Conservation (phyloP, 164 flowering plant genomes). For the Aristolochia fimbriata region DNA sequence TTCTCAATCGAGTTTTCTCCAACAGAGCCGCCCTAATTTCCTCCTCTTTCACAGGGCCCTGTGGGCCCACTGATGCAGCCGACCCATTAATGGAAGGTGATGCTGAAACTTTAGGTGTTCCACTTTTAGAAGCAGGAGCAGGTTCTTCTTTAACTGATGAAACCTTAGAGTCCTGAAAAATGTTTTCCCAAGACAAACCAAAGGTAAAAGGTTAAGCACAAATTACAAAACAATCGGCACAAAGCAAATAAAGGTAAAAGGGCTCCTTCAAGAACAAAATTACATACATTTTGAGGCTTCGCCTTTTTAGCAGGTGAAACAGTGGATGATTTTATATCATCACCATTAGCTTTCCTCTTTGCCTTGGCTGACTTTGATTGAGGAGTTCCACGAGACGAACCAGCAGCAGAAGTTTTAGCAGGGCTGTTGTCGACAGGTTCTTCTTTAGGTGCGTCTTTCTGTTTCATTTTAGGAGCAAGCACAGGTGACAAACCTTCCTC, state of each 20-base stretch:
- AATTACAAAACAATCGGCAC: no score
- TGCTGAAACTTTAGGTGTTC: conserved; percentile 23
- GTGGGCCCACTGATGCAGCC: conserved; percentile 38
- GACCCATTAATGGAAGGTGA: conserved; percentile 26
- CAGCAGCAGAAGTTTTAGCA: conserved; percentile 36
- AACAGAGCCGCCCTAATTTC: conserved; percentile 72
- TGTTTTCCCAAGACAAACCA: background rate
- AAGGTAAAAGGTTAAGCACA: no score
- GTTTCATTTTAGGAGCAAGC: conserved; percentile 66
- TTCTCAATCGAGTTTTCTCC: conserved; percentile 67
- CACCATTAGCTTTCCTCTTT: conserved; percentile 69
- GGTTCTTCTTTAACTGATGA: conserved; percentile 42
- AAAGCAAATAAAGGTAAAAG: background rate
- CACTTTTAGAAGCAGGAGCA: conserved; percentile 26
- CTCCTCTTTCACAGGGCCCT: conserved; percentile 79
- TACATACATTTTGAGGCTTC: conserved; percentile 34
- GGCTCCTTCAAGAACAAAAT: background rate
- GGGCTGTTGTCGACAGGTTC: conserved; percentile 77
- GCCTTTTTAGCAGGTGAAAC: conserved; percentile 61
- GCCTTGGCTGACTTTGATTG: conserved; percentile 73
- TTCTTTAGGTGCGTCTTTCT: conserved; percentile 70
- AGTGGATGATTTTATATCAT: conserved; percentile 50
- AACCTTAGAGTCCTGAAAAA: conserved; percentile 40
- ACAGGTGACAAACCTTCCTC: conserved; percentile 51
- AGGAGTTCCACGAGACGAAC: conserved; percentile 52